Evolutionary conservation across 768 basidiomycete genomes (phyloP).

Genomic region (Candolleomyces aberdarensis): DNA sequence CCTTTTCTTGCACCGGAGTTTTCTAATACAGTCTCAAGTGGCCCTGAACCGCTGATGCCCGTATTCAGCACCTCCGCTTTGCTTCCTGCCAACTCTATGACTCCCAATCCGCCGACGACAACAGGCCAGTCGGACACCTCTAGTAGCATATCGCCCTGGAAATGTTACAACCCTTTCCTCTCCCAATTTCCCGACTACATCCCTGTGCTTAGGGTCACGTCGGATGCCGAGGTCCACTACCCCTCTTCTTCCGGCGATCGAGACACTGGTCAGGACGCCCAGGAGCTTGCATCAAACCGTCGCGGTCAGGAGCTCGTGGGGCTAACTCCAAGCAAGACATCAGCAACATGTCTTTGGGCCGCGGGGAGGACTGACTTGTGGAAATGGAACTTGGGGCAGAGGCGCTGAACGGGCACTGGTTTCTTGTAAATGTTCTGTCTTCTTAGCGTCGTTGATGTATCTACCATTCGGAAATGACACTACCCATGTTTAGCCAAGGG

Average conservation of each 20-base stretch:
- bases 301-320: too few species aligned
- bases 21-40: background rate
- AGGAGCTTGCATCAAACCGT: too few species aligned
- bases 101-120: background rate
- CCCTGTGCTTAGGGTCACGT: slow-evolving; percentile 47
- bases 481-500: too few species aligned
- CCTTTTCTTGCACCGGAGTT: slow-evolving; percentile 9
- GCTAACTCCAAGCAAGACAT: too few species aligned
- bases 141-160: background rate
- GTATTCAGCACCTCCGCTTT: slow-evolving; percentile 68
- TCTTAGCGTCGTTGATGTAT: too few species aligned
- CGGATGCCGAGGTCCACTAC: slow-evolving; percentile 11
- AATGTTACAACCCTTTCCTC: slow-evolving; percentile 28
- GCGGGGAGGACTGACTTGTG: slow-evolving; percentile 42
- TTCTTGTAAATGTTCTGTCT: too few species aligned
- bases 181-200: slow-evolving; percentile 35
- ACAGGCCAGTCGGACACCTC: background rate
- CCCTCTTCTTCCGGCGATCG: background rate
- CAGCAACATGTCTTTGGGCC: slow-evolving; percentile 47
- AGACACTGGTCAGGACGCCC: background rate
- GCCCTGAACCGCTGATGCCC: background rate
- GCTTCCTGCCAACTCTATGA: too few species aligned
- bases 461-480: too few species aligned
- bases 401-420: background rate
- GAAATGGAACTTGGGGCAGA: slow-evolving; percentile 48